Evolutionary conservation across 192 early-diverging fungal species (phyloP), one percentile per base, ranked within the genome.

Genomic region (Rhizophagus prolifer): DNA sequence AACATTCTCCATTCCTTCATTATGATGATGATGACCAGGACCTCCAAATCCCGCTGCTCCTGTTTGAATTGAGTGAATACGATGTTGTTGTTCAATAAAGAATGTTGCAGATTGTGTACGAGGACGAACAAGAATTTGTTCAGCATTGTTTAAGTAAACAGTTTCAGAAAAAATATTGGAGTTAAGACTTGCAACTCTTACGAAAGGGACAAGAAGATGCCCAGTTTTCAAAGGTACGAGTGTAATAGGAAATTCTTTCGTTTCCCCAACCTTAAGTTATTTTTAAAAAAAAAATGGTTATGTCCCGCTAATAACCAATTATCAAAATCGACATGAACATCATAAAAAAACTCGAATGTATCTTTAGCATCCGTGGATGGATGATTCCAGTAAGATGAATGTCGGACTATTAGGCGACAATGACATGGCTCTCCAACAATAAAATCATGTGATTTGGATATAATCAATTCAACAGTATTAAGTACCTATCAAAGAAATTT

Each of bases 241-340:
- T 0, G 83, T 84, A 25, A 91, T 80, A 9, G 81, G 25, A 59
- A 89, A 88, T 60, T 83, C 84, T 30, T 81, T 79, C 0, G 73
- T 79, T 50, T 83, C 86, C 21, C 85, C 86, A 71, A 83, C 80
- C 86, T n/a, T 89, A 34, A 34, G 41, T 44, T 44, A 12, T 4
- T 38, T 38, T 38, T 0, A 38, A 38, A 38, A 44, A 44, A 77
- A 3, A 70, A 54, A 26, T 25, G n/a, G 19, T 25, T 61, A 68
- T 88, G 87, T 6, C 91, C 91, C 28, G 89, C 85, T 26, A 92
- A 72, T 4, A 92, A 59, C 91, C 91, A 92, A 75, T 90, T 89
- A 38, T 89, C 85, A 70, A 91, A 86, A 72, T 92, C 91, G 1
- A 87, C 85, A 46, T 86, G 65, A 75, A 92, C 86, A 23, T 92